phyloP scores from a whole-genome alignment of 805 yeast species.

The Saturnispora mendoncae region DNA sequence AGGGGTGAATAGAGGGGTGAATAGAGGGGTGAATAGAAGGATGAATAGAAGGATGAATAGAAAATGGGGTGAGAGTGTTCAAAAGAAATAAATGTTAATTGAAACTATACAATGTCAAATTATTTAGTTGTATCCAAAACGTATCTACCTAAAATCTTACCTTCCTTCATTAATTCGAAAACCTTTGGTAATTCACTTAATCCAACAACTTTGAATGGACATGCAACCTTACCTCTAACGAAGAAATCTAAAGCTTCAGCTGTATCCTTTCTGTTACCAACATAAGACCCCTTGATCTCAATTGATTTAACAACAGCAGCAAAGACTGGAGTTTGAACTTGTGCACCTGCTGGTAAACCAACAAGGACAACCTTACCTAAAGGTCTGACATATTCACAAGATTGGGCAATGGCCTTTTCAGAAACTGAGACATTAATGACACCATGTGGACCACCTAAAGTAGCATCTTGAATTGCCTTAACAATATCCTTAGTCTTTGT shows the following conservation, averaged over 20 bases:
- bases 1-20: no score
- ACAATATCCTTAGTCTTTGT: constrained; percentile 35
- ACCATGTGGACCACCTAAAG: constrained; percentile 54
- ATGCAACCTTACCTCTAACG: constrained; percentile 52
- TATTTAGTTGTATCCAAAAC: constrained; percentile 71
- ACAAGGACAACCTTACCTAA: constrained; percentile 56
- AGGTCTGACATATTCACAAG: constrained; percentile 50
- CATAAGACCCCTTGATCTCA: constrained; percentile 72
- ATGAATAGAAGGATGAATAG: no score
- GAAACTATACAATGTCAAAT: constrained; percentile 13
- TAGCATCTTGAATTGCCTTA: constrained; percentile 31
- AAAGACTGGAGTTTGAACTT: constrained; percentile 61
- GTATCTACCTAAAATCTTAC: constrained; percentile 80
- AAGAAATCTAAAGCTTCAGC: constrained; percentile 69
- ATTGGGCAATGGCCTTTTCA: constrained; percentile 41
- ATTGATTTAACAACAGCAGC: constrained; percentile 64
- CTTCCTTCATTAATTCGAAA: constrained; percentile 71
- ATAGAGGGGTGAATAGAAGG: no score
- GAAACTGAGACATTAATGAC: constrained; percentile 58
- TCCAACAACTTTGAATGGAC: constrained; percentile 66
- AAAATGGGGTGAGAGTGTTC: no score
- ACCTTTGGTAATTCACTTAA: constrained; percentile 61
- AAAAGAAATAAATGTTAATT: no score
- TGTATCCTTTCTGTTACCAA: constrained; percentile 84
- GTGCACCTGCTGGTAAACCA: constrained; percentile 74